Conservation (phyloP, 169 alveolate species). For the Plasmodium coatneyi region DNA sequence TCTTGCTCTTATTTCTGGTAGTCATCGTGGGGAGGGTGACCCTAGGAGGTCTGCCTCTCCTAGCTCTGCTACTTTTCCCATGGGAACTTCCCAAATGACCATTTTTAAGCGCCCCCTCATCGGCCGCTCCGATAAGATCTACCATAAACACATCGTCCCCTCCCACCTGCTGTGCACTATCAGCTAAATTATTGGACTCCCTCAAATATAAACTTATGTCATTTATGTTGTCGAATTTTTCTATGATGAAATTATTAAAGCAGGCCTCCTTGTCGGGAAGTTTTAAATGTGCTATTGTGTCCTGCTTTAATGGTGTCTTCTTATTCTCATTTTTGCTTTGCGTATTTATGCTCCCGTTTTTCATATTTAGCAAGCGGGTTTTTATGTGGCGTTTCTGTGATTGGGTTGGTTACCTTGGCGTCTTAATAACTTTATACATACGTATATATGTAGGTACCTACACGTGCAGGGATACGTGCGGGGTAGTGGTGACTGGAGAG, state of each 20-base stretch:
- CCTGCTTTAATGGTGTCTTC: constrained; percentile 3
- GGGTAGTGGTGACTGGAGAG: background rate
- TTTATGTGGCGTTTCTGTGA: background rate
- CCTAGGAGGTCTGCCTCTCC: background rate
- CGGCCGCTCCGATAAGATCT: background rate
- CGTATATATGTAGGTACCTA: background rate
- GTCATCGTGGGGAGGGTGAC: background rate
- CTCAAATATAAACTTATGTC: constrained; percentile 39
- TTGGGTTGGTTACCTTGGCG: background rate
- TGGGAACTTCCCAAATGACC: background rate
- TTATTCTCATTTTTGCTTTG: constrained; percentile 13
- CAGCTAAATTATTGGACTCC: background rate
- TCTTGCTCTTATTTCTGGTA: background rate
- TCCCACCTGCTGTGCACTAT: background rate
- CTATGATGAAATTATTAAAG: constrained; percentile 33
- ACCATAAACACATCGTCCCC: background rate
- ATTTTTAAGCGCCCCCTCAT: background rate
- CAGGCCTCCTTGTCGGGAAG: background rate
- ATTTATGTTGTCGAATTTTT: constrained; percentile 7
- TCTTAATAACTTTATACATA: background rate
- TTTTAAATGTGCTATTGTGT: background rate
- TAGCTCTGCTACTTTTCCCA: background rate
- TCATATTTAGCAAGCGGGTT: constrained; percentile 14
- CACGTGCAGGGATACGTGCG: background rate
- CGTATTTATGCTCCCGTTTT: constrained; percentile 1